A percentile compares a stretch with the other conserved stretches of the same genome.
These are phyloP conservation scores for Suillus subaureus DNA, from an alignment of 768 basidiomycete genomes.

Conservation along the genomic window DNA sequence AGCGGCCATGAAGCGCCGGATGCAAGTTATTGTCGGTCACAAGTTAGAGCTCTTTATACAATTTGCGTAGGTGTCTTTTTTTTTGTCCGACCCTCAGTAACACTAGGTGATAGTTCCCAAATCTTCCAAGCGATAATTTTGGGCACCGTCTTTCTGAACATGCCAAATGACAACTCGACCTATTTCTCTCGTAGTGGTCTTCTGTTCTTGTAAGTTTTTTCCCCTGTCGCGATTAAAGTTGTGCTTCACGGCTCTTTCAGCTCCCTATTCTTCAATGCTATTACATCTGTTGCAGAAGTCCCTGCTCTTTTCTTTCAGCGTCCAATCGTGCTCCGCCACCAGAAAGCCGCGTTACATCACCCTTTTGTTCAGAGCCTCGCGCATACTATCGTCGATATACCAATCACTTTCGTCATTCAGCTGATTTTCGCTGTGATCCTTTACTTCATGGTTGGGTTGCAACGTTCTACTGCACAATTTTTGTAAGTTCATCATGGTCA, in stretches of 20 bases:
- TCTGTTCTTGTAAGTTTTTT: slow-evolving; percentile 65
- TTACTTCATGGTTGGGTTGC: slow-evolving; percentile 65
- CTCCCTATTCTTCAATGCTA: slow-evolving; percentile 56
- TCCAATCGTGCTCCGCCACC: slow-evolving; percentile 46
- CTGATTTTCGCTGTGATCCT: slow-evolving; percentile 41
- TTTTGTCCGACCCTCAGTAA: too few species aligned
- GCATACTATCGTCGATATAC: slow-evolving; percentile 48
- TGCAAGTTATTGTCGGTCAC: too few species aligned
- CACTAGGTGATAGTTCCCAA: too few species aligned
- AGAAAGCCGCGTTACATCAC: slow-evolving; percentile 50
- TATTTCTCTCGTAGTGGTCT: slow-evolving; percentile 70
- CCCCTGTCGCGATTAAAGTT: not conserved
- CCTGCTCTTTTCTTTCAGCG: slow-evolving; percentile 48
- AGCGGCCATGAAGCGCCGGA: too few species aligned
- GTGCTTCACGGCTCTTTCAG: slow-evolving; percentile 30
- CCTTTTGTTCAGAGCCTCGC: slow-evolving; percentile 50
- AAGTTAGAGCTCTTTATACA: too few species aligned
- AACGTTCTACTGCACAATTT: slow-evolving; percentile 57
- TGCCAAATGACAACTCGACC: slow-evolving; percentile 37
- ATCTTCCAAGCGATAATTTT: slow-evolving; percentile 31
- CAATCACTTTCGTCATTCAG: slow-evolving; percentile 40
- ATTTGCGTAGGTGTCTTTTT: too few species aligned
- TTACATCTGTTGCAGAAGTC: slow-evolving; percentile 61
- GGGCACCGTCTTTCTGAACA: slow-evolving; percentile 45
- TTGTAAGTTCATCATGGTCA: slow-evolving; percentile 52